Evolutionary conservation across 495 filamentous ascomycete genomes (phyloP).

Genomic region (Ascobolus immersus): DNA sequence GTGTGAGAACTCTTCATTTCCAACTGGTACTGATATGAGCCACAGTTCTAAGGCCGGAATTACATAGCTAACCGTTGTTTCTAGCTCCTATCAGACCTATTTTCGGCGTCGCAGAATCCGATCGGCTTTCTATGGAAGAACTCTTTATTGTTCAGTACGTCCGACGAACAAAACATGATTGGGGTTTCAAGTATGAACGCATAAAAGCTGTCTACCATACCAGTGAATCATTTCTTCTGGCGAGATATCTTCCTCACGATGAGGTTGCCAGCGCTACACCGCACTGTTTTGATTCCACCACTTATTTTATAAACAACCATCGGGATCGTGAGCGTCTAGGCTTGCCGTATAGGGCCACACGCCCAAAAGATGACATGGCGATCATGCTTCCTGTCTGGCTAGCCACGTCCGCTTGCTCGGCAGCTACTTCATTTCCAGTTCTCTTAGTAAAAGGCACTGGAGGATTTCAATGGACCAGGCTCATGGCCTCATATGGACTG

Average conservation of each 20-base stretch:
- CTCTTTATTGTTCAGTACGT: constrained; percentile 4
- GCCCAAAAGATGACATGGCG: not conserved
- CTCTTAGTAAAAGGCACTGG: too few species aligned
- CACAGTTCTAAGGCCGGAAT: not conserved
- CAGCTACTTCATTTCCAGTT: constrained; percentile 4
- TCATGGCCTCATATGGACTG: constrained; percentile 4
- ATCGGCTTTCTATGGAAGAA: constrained; percentile 8
- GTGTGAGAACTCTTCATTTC: constrained; percentile 6
- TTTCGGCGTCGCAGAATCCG: constrained; percentile 6
- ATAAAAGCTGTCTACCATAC: constrained; percentile 5
- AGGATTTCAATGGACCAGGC: constrained; percentile 3
- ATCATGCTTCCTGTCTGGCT: not conserved
- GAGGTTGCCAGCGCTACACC: not conserved
- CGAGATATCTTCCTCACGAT: too few species aligned
- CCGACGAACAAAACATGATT: not conserved
- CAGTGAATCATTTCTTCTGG: constrained; percentile 4
- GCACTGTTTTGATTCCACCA: not conserved
- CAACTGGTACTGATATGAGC: constrained; percentile 3
- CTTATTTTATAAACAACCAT: not conserved
- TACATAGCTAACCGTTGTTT: too few species aligned
- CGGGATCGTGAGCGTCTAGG: not conserved
- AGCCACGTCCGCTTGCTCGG: constrained; percentile 3
- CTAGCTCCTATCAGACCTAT: constrained; percentile 8
- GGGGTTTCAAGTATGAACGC: not conserved
- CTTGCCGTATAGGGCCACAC: not conserved